These are phyloP conservation scores for Aulographum hederae DNA, from an alignment of 2,329 filamentous ascomycete species.

Conservation along the genomic window DNA sequence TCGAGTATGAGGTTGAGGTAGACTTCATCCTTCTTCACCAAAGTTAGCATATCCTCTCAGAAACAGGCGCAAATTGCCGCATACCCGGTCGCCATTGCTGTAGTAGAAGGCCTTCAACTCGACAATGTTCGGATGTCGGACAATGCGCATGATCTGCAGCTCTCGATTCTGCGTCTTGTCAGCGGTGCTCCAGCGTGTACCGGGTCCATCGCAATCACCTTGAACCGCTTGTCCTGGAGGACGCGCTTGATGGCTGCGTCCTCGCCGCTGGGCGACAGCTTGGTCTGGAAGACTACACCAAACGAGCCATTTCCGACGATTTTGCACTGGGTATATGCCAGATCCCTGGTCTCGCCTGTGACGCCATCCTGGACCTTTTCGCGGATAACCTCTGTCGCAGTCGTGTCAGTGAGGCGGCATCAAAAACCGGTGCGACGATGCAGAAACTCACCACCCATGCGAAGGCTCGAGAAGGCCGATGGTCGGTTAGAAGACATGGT, in stretches of 20 bases:
- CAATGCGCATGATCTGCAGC: slow-evolving; percentile 98
- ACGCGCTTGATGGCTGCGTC: slow-evolving; percentile 98
- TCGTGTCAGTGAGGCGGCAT: slow-evolving; percentile 4
- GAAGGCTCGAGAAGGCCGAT: slow-evolving; percentile 70
- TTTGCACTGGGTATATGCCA: slow-evolving; percentile 98
- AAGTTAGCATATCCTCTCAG: slow-evolving; percentile 11
- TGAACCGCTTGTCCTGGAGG: slow-evolving; percentile 98
- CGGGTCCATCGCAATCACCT: slow-evolving; percentile 39
- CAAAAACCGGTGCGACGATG: slow-evolving; percentile 9
- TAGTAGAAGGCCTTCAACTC: slow-evolving; percentile 99
- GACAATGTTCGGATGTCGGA: slow-evolving; percentile 96
- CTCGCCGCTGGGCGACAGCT: slow-evolving; percentile 91
- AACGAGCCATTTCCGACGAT: slow-evolving; percentile 99
- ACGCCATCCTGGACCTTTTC: slow-evolving; percentile 98
- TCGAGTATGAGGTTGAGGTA: slow-evolving; percentile 97
- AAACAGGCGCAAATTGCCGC: slow-evolving; percentile 13
- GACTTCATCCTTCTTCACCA: slow-evolving; percentile 62
- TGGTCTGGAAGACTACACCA: slow-evolving; percentile 97
- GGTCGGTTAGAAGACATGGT: slow-evolving; percentile 82
- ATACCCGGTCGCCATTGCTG: slow-evolving; percentile 92
- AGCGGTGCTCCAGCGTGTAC: slow-evolving; percentile 2
- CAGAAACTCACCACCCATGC: slow-evolving; percentile 79
- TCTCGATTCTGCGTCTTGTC: slow-evolving; percentile 73
- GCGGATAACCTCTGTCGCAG: slow-evolving; percentile 70
- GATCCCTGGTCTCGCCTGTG: slow-evolving; percentile 87